Conservation (phyloP, 2,329 filamentous ascomycete species). For the Bipolaris oryzae region DNA sequence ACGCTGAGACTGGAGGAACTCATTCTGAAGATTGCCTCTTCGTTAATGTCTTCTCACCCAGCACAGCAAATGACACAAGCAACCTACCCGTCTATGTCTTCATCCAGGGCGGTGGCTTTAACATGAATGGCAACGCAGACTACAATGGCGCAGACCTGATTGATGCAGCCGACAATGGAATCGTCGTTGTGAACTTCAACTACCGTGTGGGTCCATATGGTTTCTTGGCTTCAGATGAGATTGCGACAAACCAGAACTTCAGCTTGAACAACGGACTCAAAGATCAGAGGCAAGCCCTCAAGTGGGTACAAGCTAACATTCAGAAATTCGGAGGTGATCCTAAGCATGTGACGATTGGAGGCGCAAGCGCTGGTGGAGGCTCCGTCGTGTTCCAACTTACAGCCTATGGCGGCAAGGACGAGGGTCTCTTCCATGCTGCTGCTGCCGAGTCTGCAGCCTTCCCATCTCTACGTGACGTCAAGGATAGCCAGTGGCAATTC, state of each 20-base stretch:
- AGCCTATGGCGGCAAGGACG: constrained; percentile 45
- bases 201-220: constrained; percentile 51
- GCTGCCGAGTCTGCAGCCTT: constrained; percentile 46
- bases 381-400: constrained; percentile 48
- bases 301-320: constrained; percentile 48
- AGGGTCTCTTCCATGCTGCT: constrained; percentile 46
- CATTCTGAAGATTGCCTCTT: constrained; percentile 51
- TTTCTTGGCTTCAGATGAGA: constrained; percentile 44
- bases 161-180: constrained; percentile 35
- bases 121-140: constrained; percentile 44
- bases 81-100: constrained; percentile 49
- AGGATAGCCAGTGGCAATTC: constrained; percentile 52
- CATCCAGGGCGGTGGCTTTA: constrained; percentile 51
- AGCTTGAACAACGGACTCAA: constrained; percentile 49
- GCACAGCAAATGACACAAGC: constrained; percentile 40
- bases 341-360: constrained; percentile 47
- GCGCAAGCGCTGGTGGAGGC: constrained; percentile 50
- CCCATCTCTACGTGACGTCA: constrained; percentile 47
- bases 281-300: constrained; percentile 45
- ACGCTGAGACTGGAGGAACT: constrained; percentile 33
- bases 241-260: constrained; percentile 32
- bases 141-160: constrained; percentile 45
- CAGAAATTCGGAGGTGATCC: constrained; percentile 49
- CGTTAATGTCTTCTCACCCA: constrained; percentile 48
- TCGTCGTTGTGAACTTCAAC: constrained; percentile 50